Percentiles rank a stretch among this genome's conserved stretches.
Conservation (phyloP, 768 basidiomycete genomes). For the Lepiota brunneoincarnata region DNA sequence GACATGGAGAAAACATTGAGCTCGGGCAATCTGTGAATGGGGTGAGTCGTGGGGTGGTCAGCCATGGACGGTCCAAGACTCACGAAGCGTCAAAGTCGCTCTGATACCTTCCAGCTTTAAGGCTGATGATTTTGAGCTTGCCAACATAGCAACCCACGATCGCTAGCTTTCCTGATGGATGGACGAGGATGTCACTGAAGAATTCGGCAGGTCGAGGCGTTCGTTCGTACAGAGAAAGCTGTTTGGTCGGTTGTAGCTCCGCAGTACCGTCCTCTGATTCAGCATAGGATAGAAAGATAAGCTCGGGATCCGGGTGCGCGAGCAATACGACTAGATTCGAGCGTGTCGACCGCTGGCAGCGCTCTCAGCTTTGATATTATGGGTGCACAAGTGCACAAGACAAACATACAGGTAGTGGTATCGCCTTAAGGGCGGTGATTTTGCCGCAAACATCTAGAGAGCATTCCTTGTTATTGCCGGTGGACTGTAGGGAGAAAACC, state of each 20-base stretch:
- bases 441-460: slow-evolving; percentile 68
- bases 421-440: slow-evolving; percentile 50
- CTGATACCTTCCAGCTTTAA: slow-evolving; percentile 54
- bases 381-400: neutral
- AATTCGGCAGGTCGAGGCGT: slow-evolving; percentile 65
- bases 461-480: slow-evolving; percentile 61
- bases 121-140: slow-evolving; percentile 60
- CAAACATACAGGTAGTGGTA: slow-evolving; percentile 50
- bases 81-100: slow-evolving; percentile 65
- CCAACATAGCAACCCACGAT: slow-evolving; percentile 67
- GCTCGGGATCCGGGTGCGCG: slow-evolving; percentile 74
- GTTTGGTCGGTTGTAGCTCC: slow-evolving; percentile 38
- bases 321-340: slow-evolving; percentile 64
- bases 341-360: slow-evolving; percentile 29
- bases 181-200: slow-evolving; percentile 65
- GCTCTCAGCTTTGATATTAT: slow-evolving; percentile 12
- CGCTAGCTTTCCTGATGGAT: slow-evolving; percentile 58
- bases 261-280: slow-evolving; percentile 30
- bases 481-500: slow-evolving; percentile 60
- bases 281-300: slow-evolving; percentile 59
- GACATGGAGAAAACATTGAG: slow-evolving; percentile 65
- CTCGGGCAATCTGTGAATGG: slow-evolving; percentile 51
- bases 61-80: slow-evolving; percentile 24
- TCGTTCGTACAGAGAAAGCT: slow-evolving; percentile 54
- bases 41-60: neutral